A percentile compares a stretch with the other conserved stretches of the same genome.
Evolutionary conservation across 176 grass and related monocot species (phyloP).

Genomic region (Puccinellia tenuiflora): DNA sequence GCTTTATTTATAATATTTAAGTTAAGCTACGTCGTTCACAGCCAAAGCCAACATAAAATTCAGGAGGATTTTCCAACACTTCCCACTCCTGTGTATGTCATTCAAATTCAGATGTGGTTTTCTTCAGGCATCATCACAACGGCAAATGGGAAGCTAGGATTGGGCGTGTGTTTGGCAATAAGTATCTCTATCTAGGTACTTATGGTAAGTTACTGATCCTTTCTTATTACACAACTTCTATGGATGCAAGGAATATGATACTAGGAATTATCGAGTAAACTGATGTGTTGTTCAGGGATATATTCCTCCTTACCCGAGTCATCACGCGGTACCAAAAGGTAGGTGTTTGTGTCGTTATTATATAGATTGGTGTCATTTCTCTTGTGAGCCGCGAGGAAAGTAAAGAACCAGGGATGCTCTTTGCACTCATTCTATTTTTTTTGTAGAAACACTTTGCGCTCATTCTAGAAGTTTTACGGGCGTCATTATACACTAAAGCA

Average conservation of each 20-base stretch:
- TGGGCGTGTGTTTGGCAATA: slow-evolving; percentile 55
- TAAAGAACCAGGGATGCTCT: neutral
- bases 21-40: too few species aligned
- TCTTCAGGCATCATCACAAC: slow-evolving; percentile 54
- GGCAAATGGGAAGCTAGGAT: slow-evolving; percentile 69
- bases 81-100: too few species aligned
- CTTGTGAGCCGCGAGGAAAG: neutral
- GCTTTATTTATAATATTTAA: too few species aligned
- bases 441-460: neutral
- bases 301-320: slow-evolving; percentile 22
- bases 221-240: neutral
- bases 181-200: slow-evolving; percentile 65
- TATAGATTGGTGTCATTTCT: neutral
- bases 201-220: slow-evolving; percentile 24
- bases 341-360: neutral
- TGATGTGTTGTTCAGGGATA: neutral
- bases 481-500: neutral
- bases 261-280: neutral
- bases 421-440: neutral
- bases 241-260: neutral
- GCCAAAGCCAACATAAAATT: too few species aligned
- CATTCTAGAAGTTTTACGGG: neutral
- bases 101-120: neutral
- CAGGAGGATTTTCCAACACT: too few species aligned
- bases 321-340: neutral